Conservation (phyloP, 768 basidiomycete species). For the Rubroboletus pulcherrimus region DNA sequence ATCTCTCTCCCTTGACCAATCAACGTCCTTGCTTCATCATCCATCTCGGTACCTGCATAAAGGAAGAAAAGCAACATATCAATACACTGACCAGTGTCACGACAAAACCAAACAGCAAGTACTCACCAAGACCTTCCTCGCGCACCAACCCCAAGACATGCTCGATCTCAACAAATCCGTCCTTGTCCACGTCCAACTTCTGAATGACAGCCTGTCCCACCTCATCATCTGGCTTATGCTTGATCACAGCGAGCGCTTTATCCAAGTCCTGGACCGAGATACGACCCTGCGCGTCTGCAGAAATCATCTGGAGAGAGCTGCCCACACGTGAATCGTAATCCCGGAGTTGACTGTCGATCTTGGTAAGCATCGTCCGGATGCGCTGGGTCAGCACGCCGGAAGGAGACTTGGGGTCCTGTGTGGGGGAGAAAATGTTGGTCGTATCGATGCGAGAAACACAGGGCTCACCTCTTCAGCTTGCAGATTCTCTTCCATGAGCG, state of each 20-base stretch:
- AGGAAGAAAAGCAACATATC: not conserved
- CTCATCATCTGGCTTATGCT: slow-evolving; percentile 88
- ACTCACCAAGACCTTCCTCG: slow-evolving; percentile 79
- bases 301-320: slow-evolving; percentile 80
- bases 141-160: slow-evolving; percentile 87
- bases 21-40: slow-evolving; percentile 79
- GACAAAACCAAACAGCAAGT: not conserved
- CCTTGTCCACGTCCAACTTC: slow-evolving; percentile 94
- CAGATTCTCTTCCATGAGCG: slow-evolving; percentile 92
- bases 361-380: slow-evolving; percentile 91
- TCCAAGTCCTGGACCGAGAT: slow-evolving; percentile 87
- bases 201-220: slow-evolving; percentile 83
- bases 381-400: slow-evolving; percentile 90
- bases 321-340: slow-evolving; percentile 90
- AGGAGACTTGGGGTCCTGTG: slow-evolving; percentile 72
- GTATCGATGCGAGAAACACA: not conserved
- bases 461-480: slow-evolving; percentile 73
- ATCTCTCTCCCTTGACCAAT: slow-evolving; percentile 83
- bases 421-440: not conserved
- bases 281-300: slow-evolving; percentile 79
- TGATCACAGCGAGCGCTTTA: slow-evolving; percentile 89
- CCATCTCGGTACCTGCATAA: slow-evolving; percentile 69
- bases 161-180: slow-evolving; percentile 92
- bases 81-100: not conserved
- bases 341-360: slow-evolving; percentile 88